These are phyloP conservation scores for Carallia pectinifolia DNA, from an alignment of 345 rosid genomes.

Conservation along the genomic window DNA sequence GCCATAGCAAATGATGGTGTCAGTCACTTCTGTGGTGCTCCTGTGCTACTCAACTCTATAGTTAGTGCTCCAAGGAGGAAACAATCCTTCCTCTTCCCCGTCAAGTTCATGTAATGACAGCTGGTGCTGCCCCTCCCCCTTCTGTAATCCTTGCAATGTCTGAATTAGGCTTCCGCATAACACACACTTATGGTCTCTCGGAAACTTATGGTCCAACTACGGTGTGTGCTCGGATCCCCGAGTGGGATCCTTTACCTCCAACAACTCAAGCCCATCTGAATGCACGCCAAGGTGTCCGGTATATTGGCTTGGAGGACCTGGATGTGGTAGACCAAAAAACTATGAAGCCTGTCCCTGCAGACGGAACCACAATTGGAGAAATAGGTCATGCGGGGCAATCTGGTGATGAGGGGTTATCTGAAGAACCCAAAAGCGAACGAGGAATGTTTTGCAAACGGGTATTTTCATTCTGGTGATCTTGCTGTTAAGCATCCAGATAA, in stretches of 20 bases:
- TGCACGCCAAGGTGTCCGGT: slow-evolving; percentile 88
- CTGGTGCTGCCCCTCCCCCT: slow-evolving; percentile 92
- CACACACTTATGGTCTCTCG: slow-evolving; percentile 89
- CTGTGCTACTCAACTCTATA: slow-evolving; percentile 79
- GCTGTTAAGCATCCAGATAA: slow-evolving; percentile 83
- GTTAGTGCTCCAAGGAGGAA: slow-evolving; percentile 66
- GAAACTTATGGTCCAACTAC: slow-evolving; percentile 90
- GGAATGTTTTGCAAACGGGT: slow-evolving; percentile 79
- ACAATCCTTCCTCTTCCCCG: slow-evolving; percentile 81
- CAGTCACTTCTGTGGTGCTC: slow-evolving; percentile 88
- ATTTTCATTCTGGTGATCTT: slow-evolving; percentile 91
- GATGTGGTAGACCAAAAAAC: slow-evolving; percentile 64
- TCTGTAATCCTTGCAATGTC: slow-evolving; percentile 69
- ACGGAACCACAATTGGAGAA: slow-evolving; percentile 81
- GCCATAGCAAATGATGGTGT: slow-evolving; percentile 68
- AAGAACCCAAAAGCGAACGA: slow-evolving; percentile 76
- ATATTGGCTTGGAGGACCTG: slow-evolving; percentile 60
- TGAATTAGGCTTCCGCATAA: slow-evolving; percentile 68
- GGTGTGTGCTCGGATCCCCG: slow-evolving; percentile 89
- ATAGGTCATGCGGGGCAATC: slow-evolving; percentile 79
- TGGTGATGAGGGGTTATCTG: slow-evolving; percentile 84
- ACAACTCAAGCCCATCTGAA: slow-evolving; percentile 71
- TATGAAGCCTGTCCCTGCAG: slow-evolving; percentile 69
- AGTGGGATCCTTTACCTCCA: slow-evolving; percentile 76
- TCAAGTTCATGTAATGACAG: slow-evolving; percentile 76